Evolutionary conservation across 2,329 filamentous ascomycete genomes (phyloP), one percentile per base, ranked within the genome.

Genomic region (Sclerotiophoma versabilis): DNA sequence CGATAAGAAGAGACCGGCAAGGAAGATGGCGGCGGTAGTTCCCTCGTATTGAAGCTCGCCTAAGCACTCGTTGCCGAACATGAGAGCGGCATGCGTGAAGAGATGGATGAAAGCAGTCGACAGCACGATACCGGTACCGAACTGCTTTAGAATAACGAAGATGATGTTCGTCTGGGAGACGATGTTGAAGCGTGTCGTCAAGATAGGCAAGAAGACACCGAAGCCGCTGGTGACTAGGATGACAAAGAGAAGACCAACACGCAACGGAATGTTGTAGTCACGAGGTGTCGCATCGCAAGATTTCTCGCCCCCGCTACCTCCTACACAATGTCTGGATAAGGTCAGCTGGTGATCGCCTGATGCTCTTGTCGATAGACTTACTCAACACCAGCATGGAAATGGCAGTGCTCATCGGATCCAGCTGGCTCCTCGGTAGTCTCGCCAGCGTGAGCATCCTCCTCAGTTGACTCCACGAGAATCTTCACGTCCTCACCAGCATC

Each of bases 371-470:
- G 4, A 9, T n/a, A 7, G 12, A 76, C 86, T 75, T 77, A 90
- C 87, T 91, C 87, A 19, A 92, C 86, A 30, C 88, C 88, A 9
- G 88, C 88, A 63, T 92, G 89, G 72, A 88, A 90, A 67, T 92
- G 89, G 62, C 88, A 91, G 63, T 56, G 69, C 64, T 43, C 60
- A 23, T 41, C 63, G 29, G 54, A 50, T 9, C 44, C 64, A 49
- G 51, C 66, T 51, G 65, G 49, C 26, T 64, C 55, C 22, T 63
- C 63, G 9, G 37, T 20, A 9, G 39, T 34, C 37, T 58, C 54
- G 10, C 42, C 44, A 42, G 49, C 55, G 45, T 70, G 68, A 4
- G 57, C 59, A n/a, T 43, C 54, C 42, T 17, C 59, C 52, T 66
- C 64, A 0, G 66, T 65, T 2, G 65, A 65, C 12, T 80, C 77